Conservation (phyloP, 208 protist genomes). For the Crithidia thermophila region DNA sequence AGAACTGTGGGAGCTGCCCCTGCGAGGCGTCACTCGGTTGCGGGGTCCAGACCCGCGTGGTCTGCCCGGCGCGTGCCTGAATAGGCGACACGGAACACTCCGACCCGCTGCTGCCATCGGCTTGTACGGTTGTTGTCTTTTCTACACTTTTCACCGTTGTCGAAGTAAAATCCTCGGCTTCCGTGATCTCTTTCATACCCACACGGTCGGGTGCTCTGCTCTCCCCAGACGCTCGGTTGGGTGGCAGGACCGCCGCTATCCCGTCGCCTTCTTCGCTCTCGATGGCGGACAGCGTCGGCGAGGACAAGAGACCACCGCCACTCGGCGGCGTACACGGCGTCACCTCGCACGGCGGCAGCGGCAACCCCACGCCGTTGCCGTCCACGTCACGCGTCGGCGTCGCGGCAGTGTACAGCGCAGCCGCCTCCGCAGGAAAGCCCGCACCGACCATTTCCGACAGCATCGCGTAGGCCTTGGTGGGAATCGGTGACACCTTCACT, state of each 20-base stretch:
- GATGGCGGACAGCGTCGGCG: conserved; percentile 17
- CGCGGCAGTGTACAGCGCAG: no score
- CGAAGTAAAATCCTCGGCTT: not conserved
- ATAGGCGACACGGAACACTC: conserved; percentile 27
- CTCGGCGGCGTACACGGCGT: not conserved
- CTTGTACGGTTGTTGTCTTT: no score
- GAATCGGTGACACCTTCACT: conserved; percentile 62
- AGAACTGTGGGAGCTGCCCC: not conserved
- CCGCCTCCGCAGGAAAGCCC: no score
- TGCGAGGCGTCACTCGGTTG: conserved; percentile 19
- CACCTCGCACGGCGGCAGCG: not conserved
- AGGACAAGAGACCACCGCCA: not conserved
- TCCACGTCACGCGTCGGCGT: no score
- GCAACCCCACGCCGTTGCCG: not conserved
- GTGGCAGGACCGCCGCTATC: not conserved
- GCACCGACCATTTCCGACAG: not conserved
- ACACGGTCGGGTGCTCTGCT: no score
- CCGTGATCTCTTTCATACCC: not conserved
- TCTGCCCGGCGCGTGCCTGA: conserved; percentile 6
- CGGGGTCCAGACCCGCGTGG: conserved; percentile 29
- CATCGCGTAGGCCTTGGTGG: conserved; percentile 37
- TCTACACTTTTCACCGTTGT: no score
- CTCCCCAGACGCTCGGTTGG: not conserved
- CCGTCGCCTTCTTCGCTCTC: not conserved
- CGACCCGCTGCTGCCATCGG: not conserved